Evolutionary conservation across 331 rosid genomes (phyloP).

Genomic region (Arachis monticola): DNA sequence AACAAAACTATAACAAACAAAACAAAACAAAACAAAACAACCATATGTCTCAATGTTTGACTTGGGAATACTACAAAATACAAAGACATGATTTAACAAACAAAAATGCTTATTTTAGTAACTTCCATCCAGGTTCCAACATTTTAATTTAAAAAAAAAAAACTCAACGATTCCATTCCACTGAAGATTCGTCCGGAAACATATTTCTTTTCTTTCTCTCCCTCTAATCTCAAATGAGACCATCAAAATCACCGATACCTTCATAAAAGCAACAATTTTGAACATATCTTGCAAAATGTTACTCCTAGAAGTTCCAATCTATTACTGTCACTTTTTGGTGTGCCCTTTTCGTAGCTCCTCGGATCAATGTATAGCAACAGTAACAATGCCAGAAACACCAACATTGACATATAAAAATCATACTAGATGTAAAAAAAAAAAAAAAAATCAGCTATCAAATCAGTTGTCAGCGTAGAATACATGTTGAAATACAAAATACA

Average conservation of each 20-base stretch:
- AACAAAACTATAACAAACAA: conserved; percentile 69
- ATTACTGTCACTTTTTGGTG: too few species aligned
- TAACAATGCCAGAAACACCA: too few species aligned
- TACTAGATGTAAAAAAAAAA: too few species aligned
- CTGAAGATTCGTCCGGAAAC: too few species aligned
- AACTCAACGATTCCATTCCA: not conserved
- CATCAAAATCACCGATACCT: not conserved
- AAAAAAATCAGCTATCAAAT: too few species aligned
- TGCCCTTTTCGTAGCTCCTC: too few species aligned
- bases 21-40: not conserved
- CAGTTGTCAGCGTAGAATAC: too few species aligned
- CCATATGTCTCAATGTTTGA: not conserved
- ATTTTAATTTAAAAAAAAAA: not conserved
- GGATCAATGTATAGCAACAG: too few species aligned
- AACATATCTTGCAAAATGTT: conserved; percentile 5
- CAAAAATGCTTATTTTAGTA: not conserved
- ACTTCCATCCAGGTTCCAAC: not conserved
- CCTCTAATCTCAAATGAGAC: not conserved
- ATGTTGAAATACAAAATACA: too few species aligned
- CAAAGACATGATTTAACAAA: not conserved
- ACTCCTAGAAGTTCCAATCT: too few species aligned
- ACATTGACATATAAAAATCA: too few species aligned
- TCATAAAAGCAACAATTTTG: conserved; percentile 9
- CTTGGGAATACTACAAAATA: not conserved
- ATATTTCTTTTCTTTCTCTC: too few species aligned